Evolutionary conservation across 768 basidiomycete genomes (phyloP).

Genomic region (Termitomyces sp.): DNA sequence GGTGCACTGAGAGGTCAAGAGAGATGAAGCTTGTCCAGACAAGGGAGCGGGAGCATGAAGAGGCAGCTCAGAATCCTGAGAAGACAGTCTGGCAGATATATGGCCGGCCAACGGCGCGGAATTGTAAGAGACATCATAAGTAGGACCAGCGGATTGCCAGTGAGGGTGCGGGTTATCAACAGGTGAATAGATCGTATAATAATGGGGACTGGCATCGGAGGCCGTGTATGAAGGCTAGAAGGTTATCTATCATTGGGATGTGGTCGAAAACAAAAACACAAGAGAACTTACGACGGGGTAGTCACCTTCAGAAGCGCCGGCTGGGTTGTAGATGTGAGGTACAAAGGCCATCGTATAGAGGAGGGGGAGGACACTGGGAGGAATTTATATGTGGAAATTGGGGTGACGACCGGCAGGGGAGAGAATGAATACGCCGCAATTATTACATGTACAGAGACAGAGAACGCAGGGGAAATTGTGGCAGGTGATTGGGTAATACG

Average conservation of each 20-base stretch:
- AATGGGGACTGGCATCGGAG: not conserved
- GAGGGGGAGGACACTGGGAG: not conserved
- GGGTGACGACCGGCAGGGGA: not conserved
- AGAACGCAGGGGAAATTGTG: slow-evolving; percentile 16
- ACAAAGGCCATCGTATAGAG: slow-evolving; percentile 2
- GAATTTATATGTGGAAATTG: slow-evolving; percentile 7
- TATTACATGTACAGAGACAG: slow-evolving; percentile 21
- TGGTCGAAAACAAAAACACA: not conserved
- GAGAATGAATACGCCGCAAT: slow-evolving; percentile 7
- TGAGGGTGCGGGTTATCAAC: not conserved
- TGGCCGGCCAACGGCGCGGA: not conserved
- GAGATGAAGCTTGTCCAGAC: slow-evolving; percentile 18
- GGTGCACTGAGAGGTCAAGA: slow-evolving; percentile 11
- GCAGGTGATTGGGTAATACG: slow-evolving; percentile 17
- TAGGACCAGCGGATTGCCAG: not conserved
- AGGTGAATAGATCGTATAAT: not conserved
- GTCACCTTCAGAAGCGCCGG: not conserved
- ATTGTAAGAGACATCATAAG: slow-evolving; percentile 1
- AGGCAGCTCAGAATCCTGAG: slow-evolving; percentile 20
- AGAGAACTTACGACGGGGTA: slow-evolving; percentile 1
- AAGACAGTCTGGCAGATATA: not conserved
- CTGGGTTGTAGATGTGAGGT: not conserved
- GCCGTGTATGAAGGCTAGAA: not conserved
- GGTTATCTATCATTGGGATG: not conserved
- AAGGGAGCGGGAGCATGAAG: slow-evolving; percentile 31